These are phyloP conservation scores for Teratosphaeria epicoccoides DNA, from an alignment of 2,329 filamentous ascomycete genomes.

Conservation along the genomic window DNA sequence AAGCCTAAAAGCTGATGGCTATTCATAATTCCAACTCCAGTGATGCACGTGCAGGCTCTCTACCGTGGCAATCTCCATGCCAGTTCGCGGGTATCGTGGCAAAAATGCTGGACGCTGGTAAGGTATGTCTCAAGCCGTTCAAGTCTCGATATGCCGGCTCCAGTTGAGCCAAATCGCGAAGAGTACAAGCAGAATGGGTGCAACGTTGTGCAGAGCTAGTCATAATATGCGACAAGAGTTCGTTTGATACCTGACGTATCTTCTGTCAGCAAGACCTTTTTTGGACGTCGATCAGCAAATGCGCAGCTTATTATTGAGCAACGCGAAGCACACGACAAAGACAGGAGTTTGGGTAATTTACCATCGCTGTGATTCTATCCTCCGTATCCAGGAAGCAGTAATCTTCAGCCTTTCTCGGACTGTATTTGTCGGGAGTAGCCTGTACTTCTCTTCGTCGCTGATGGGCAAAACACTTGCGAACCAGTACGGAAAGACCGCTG, in stretches of 20 bases:
- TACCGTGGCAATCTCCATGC: not conserved
- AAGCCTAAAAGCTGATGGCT: not conserved
- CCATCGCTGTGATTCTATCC: conserved; percentile 61
- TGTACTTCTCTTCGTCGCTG: conserved; percentile 67
- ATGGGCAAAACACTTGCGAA: conserved; percentile 73
- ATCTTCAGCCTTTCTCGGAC: conserved; percentile 76
- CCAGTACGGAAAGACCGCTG: conserved; percentile 79
- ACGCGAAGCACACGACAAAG: not conserved
- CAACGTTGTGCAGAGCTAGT: conserved; percentile 25
- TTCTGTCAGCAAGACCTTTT: conserved; percentile 6
- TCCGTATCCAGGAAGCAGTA: conserved; percentile 65
- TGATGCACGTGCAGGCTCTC: not conserved
- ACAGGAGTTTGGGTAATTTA: conserved; percentile 36
- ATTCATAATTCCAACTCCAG: not conserved
- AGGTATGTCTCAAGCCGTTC: not conserved
- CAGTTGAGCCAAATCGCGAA: conserved; percentile 18
- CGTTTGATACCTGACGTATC: conserved; percentile 26
- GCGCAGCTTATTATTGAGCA: conserved; percentile 4
- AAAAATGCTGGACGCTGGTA: not conserved
- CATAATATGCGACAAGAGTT: conserved; percentile 33
- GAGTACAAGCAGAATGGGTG: conserved; percentile 20
- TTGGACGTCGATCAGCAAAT: conserved; percentile 3
- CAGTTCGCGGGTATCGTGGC: not conserved
- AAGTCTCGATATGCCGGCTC: not conserved
- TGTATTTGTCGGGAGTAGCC: conserved; percentile 59